These are phyloP conservation scores for Talaromyces liani DNA, from an alignment of 495 filamentous ascomycete genomes.

Conservation along the genomic window DNA sequence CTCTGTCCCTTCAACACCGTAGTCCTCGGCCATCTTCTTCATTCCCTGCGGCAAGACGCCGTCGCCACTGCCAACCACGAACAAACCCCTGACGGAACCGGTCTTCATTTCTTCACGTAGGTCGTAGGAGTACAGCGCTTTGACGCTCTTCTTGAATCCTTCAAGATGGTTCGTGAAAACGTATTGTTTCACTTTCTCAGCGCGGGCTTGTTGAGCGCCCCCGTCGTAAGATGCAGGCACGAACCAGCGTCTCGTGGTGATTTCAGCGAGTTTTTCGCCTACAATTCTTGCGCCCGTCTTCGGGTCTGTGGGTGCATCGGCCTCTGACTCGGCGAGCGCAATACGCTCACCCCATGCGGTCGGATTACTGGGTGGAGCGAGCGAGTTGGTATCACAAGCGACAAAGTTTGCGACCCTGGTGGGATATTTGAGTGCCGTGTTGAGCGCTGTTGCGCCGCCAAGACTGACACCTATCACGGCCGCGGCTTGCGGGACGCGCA, in stretches of 20 bases:
- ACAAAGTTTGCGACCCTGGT: conserved; percentile 51
- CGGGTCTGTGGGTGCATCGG: neutral
- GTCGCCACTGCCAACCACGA: conserved; percentile 65
- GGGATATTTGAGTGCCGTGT: conserved; percentile 61
- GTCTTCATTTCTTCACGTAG: conserved; percentile 54
- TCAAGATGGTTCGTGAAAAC: conserved; percentile 56
- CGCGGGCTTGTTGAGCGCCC: conserved; percentile 33
- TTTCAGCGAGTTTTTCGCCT: conserved; percentile 50
- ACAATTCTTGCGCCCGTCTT: conserved; percentile 37
- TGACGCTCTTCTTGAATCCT: conserved; percentile 61
- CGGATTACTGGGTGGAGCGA: conserved; percentile 58
- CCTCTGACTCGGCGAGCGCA: conserved; percentile 52
- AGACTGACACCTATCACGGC: conserved; percentile 66
- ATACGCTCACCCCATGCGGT: conserved; percentile 73
- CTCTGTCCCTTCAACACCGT: conserved; percentile 35
- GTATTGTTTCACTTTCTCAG: conserved; percentile 48
- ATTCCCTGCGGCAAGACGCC: conserved; percentile 70
- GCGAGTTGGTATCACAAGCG: conserved; percentile 70
- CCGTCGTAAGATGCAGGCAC: conserved; percentile 51
- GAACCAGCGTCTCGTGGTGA: conserved; percentile 71
- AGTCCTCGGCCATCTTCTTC: conserved; percentile 56
- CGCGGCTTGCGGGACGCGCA: conserved; percentile 53
- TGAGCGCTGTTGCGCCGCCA: conserved; percentile 68
- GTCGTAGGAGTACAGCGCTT: conserved; percentile 72
- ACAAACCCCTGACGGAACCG: conserved; percentile 51